phyloP scores from a whole-genome alignment of 768 basidiomycete genomes.

The Tulasnella sp. region DNA sequence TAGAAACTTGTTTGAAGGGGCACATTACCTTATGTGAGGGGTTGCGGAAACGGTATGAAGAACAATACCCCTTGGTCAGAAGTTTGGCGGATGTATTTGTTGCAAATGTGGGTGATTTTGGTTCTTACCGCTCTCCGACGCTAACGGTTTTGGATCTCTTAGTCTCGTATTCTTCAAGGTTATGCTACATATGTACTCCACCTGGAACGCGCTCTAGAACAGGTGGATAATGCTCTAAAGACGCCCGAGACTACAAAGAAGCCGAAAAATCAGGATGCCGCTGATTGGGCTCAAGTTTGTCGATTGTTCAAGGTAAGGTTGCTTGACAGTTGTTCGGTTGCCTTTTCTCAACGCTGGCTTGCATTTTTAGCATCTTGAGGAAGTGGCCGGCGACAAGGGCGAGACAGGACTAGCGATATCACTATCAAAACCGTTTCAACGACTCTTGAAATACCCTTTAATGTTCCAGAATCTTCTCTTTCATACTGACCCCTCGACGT shows the following conservation, averaged over 20 bases:
- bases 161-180: conserved; percentile 89
- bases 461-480: conserved; percentile 95
- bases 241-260: conserved; percentile 51
- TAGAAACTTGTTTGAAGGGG: conserved; percentile 79
- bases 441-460: conserved; percentile 90
- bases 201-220: conserved; percentile 77
- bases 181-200: conserved; percentile 94
- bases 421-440: conserved; percentile 92
- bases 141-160: conserved; percentile 10
- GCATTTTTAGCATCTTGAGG: conserved; percentile 49
- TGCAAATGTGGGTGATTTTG: conserved; percentile 52
- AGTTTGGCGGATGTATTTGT: conserved; percentile 95
- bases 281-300: conserved; percentile 68
- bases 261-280: conserved; percentile 69
- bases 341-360: too few species aligned
- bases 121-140: conserved; percentile 8
- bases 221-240: conserved; percentile 69
- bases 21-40: conserved; percentile 78
- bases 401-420: conserved; percentile 93
- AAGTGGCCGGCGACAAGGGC: conserved; percentile 66
- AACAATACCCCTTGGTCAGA: conserved; percentile 88
- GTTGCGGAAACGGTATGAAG: conserved; percentile 81
- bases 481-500: conserved; percentile 93
- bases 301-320: conserved; percentile 41
- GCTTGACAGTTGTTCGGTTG: background rate